Conservation (phyloP, 2,329 filamentous ascomycete species). For the Fusarium sp. region DNA sequence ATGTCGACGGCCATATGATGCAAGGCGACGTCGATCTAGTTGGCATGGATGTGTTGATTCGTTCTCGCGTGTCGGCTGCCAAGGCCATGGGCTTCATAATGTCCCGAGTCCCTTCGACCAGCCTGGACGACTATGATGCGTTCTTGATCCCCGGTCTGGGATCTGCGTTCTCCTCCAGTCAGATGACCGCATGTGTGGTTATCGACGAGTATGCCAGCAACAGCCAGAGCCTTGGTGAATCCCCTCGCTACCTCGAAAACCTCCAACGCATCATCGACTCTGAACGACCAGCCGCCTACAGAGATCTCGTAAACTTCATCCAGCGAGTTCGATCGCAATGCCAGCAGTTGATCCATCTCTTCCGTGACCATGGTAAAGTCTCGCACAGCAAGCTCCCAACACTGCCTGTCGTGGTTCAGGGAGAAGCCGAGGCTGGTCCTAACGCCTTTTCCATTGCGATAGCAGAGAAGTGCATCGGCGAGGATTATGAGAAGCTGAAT, state of each 20-base stretch:
- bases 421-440: conserved; percentile 89
- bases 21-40: conserved; percentile 96
- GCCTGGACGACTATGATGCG: conserved; percentile 72
- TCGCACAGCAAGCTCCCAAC: conserved; percentile 78
- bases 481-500: conserved; percentile 89
- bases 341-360: conserved; percentile 87
- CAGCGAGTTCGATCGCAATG: conserved; percentile 93
- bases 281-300: conserved; percentile 84
- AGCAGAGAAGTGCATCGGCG: conserved; percentile 85
- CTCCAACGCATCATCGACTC: conserved; percentile 82
- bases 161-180: conserved; percentile 84
- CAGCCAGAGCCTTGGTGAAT: conserved; percentile 56
- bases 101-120: conserved; percentile 74
- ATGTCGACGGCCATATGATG: conserved; percentile 98
- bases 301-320: conserved; percentile 89
- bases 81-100: conserved; percentile 88
- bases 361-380: conserved; percentile 90
- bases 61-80: conserved; percentile 88
- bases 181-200: conserved; percentile 83
- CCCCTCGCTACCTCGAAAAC: conserved; percentile 66
- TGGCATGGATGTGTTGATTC: conserved; percentile 86
- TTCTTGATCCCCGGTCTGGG: conserved; percentile 73
- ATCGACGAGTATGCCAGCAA: conserved; percentile 88
- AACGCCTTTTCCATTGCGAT: conserved; percentile 90
- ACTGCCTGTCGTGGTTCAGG: conserved; percentile 92